These are phyloP conservation scores for Colletotrichum spinosum DNA, from an alignment of 2,329 filamentous ascomycete genomes.

Conservation along the genomic window DNA sequence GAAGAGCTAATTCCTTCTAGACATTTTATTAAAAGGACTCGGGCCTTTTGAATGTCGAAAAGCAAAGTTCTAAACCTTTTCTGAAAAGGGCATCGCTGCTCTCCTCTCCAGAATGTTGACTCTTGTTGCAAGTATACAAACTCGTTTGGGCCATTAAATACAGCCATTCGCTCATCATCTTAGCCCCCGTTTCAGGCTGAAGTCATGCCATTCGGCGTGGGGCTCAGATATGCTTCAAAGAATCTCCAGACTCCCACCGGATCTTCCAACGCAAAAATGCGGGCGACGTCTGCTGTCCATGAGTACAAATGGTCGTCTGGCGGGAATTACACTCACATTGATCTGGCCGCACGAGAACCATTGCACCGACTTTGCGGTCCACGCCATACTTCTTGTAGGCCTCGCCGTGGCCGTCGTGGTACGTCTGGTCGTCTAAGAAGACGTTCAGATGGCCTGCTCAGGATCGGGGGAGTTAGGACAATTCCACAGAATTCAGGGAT, in stretches of 20 bases:
- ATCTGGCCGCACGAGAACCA: constrained; percentile 74
- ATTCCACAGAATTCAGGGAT: no score
- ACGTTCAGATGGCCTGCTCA: constrained; percentile 53
- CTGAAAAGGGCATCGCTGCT: no score
- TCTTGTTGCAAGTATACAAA: no score
- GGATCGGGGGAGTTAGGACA: no score
- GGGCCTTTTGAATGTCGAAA: no score
- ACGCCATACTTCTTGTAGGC: constrained; percentile 71
- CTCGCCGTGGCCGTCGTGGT: constrained; percentile 63
- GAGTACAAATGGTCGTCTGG: not conserved
- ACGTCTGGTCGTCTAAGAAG: constrained; percentile 64
- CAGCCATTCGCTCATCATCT: not conserved
- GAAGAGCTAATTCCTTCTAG: no score
- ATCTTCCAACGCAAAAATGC: not conserved
- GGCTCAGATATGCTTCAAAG: not conserved
- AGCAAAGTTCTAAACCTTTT: no score
- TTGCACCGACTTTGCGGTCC: constrained; percentile 63
- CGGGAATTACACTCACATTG: constrained; percentile 65
- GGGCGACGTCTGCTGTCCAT: constrained; percentile 1
- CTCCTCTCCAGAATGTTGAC: no score
- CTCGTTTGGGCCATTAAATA: no score
- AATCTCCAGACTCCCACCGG: not conserved
- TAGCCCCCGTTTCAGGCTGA: not conserved
- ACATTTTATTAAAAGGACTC: no score
- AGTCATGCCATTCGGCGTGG: not conserved